Conservation (phyloP, 768 basidiomycete genomes). For the Tephrocybe sp. region DNA sequence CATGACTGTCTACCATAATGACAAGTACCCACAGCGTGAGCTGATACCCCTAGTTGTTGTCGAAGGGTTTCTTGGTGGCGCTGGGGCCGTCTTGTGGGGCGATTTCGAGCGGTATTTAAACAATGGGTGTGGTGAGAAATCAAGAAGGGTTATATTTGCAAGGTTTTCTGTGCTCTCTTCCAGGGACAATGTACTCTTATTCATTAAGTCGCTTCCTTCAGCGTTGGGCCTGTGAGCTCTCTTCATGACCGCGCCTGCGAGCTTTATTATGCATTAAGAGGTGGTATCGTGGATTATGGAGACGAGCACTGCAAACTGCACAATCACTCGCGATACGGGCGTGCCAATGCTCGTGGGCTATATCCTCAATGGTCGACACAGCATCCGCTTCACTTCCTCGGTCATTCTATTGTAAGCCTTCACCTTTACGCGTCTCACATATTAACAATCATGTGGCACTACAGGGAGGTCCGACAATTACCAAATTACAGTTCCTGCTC, state of each 20-base stretch:
- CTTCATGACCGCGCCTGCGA: conserved; percentile 55
- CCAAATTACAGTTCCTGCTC: conserved; percentile 45
- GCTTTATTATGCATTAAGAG: conserved; percentile 43
- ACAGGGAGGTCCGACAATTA: conserved; percentile 48
- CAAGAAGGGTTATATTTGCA: conserved; percentile 18
- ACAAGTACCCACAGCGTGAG: not conserved
- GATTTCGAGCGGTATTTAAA: conserved; percentile 23
- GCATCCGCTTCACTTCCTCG: conserved; percentile 47
- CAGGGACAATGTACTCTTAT: not conserved
- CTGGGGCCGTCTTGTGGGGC: conserved; percentile 40
- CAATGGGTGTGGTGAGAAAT: conserved; percentile 11
- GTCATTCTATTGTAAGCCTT: conserved; percentile 43
- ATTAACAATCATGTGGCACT: not conserved
- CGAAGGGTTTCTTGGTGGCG: conserved; percentile 44
- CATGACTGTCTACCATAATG: not conserved
- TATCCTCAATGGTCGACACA: conserved; percentile 47
- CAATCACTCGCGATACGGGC: conserved; percentile 42
- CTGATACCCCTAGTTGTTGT: conserved; percentile 38
- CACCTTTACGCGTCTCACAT: not conserved
- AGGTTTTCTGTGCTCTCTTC: not conserved
- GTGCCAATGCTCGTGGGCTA: conserved; percentile 35
- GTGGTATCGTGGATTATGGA: conserved; percentile 53
- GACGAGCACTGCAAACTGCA: conserved; percentile 36
- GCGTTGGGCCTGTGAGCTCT: conserved; percentile 52
- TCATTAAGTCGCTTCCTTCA: conserved; percentile 14